Conservation (phyloP, 768 basidiomycete species). For the Pleurotus tuoliensis region DNA sequence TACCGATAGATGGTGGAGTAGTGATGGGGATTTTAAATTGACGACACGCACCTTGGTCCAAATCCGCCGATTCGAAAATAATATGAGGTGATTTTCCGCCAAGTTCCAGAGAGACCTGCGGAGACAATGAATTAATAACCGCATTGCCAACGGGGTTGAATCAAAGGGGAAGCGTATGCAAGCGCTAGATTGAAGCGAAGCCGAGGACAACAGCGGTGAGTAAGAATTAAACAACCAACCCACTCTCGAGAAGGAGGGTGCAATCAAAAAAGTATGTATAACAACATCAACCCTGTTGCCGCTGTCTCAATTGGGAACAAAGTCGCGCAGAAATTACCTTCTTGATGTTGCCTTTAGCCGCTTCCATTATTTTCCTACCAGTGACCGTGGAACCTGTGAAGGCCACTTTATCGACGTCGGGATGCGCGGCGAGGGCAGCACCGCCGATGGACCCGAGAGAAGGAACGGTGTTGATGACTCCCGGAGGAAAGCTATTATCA, state of each 20-base stretch:
- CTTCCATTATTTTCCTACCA: slow-evolving; percentile 87
- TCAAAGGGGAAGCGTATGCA: neutral
- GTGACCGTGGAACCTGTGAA: slow-evolving; percentile 93
- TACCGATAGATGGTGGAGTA: neutral
- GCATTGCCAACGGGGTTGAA: neutral
- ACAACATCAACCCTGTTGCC: neutral
- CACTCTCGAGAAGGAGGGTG: neutral
- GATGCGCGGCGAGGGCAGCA: slow-evolving; percentile 78
- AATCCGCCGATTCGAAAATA: slow-evolving; percentile 86
- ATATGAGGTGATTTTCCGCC: slow-evolving; percentile 92
- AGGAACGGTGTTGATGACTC: slow-evolving; percentile 86
- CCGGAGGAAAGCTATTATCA: slow-evolving; percentile 72
- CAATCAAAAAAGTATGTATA: neutral
- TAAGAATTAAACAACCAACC: neutral
- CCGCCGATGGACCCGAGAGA: slow-evolving; percentile 82
- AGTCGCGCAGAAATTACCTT: slow-evolving; percentile 45
- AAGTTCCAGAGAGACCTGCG: slow-evolving; percentile 83
- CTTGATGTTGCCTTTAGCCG: slow-evolving; percentile 91
- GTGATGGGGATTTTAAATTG: too few relatives aligned
- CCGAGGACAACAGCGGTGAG: too few relatives aligned
- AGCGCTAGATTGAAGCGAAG: neutral
- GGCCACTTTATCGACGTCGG: slow-evolving; percentile 88
- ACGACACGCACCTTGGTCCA: slow-evolving; percentile 70
- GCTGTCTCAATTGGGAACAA: slow-evolving; percentile 4
- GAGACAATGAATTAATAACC: slow-evolving; percentile 5